Evolutionary conservation across 1,139 yeast genomes (phyloP), one percentile per base, ranked within the genome.

Genomic region (Pichia sp.): DNA sequence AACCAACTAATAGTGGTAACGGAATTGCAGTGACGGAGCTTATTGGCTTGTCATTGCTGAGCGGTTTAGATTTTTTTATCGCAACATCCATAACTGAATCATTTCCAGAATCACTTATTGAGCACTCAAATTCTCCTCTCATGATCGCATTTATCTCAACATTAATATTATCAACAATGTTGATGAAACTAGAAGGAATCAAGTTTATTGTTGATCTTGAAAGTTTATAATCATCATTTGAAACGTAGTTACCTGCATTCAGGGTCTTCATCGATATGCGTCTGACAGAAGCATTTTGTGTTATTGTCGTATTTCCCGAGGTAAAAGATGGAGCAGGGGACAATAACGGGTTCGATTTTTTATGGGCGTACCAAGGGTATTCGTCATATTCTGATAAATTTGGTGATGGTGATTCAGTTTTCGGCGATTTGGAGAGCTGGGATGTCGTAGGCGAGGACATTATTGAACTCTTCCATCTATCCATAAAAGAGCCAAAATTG

Each of bases 1-100:
- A 80, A 6, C 84, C 84, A 5, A 76, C 78, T 54, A 71, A 67
- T 0, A 81, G 75, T 9, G 73, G 68, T 44, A 77, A 62, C n/a
- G 54, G 54, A 12, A 51, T 52, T 12, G 45, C 54, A 33, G 55
- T 51, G 12, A 38, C 38, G 34, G 49, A 40, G 4, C 49, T 48
- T 8, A 54, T 44, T 27, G 46, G 17, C 4, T 49, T 30, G 12
- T 38, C 48, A 48, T 43, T 33, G 3, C 36, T 27, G 16, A n/a
- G 34, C 14, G n/a, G 16, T n/a, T n/a, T 16, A 6, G 7, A 24
- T 27, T 41, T 16, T 42, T 48, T 34, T 12, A 53, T 12, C 6
- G 36, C 33, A 6, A 55, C 46, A 27, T 54, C 51, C 27, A 52
- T 42, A 8, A 56, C 52, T 1, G 57, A 52, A 12, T 46, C 49